These are phyloP conservation scores for Strobilomyces echinocephalus DNA, from an alignment of 768 basidiomycete genomes.

Conservation along the genomic window DNA sequence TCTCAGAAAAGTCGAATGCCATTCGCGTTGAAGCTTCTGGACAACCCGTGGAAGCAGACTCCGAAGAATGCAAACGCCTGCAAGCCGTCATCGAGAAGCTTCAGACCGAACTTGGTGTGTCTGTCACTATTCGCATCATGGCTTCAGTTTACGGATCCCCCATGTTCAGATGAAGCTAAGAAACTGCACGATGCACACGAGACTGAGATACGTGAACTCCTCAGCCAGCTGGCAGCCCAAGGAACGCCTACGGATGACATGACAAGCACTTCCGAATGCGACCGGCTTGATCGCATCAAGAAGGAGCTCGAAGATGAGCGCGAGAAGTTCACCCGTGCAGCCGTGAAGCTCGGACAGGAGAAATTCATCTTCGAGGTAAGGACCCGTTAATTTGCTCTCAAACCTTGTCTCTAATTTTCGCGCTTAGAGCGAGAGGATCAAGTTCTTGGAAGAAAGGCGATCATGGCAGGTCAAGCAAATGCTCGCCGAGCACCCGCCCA, in stretches of 20 bases:
- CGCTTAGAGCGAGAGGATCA: constrained; percentile 54
- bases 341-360: constrained; percentile 60
- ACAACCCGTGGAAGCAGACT: constrained; percentile 24
- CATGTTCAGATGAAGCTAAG: constrained; percentile 41
- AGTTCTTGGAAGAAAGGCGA: constrained; percentile 65
- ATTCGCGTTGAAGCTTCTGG: constrained; percentile 13
- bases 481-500: constrained; percentile 52
- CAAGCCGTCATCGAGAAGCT: constrained; percentile 48
- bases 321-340: constrained; percentile 57
- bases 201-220: constrained; percentile 47
- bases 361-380: constrained; percentile 62
- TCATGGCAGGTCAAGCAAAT: constrained; percentile 66
- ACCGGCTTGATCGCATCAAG: constrained; percentile 48
- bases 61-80: constrained; percentile 46
- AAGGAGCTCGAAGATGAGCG: constrained; percentile 63
- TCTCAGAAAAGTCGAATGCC: constrained; percentile 9
- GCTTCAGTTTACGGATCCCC: constrained; percentile 7
- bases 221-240: constrained; percentile 50
- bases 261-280: constrained; percentile 47
- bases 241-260: constrained; percentile 40
- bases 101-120: constrained; percentile 55
- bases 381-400: not conserved
- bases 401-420: constrained; percentile 1
- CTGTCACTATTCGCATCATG: not conserved
- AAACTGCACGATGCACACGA: constrained; percentile 41